Base-by-base conservation (phyloP, 2,329 filamentous ascomycete species). In the Penicillium sp. region DNA sequence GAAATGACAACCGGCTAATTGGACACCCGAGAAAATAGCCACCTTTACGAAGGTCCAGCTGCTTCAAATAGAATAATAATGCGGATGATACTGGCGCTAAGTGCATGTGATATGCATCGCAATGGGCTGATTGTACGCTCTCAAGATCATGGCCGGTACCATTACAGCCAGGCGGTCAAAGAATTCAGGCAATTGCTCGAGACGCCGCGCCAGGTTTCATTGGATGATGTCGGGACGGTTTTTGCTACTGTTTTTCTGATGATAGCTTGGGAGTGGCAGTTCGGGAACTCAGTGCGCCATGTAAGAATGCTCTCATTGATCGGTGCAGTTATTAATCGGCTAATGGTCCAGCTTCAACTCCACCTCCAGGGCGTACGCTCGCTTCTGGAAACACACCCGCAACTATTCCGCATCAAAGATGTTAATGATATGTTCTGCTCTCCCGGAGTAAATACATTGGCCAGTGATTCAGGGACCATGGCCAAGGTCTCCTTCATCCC, bases 51-150 rank as follows among this genome's bases (percentile, higher is more conserved):
- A 48, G 66, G 68, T 2, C 71, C 70, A 3, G 72, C 72, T 5
- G 56, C 64, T 7, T 64, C 64, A 4, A 72, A 68, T 57, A 70
- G 68, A 37, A 66, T 73, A 13, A 71, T 74, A 21, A 74, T 74
- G 72, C 68, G 72, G 16, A 73, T 74, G 69, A 70, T 74, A n/a
- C 54, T 74, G 25, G 72, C 72, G 1, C 51, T 72, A 12, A 68
- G 71, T 2, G 69, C 70, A 4, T 72, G 63, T 46, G 72, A 74
- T 34, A 72, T 74, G 68, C 61, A 73, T 52, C 67, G 69, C 7
- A 65, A 66, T 42, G 68, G 68, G 2, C 50, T 72, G 7, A 55
- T 65, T 4, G 55, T 64, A 3, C 58, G 60, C 35, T 62, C 64
- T 3, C 61, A 67, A 42, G 65, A 71, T 32, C 68, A 68, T 38